Conservation (phyloP, 345 rosid genomes). For the Ceriops zippeliana region DNA sequence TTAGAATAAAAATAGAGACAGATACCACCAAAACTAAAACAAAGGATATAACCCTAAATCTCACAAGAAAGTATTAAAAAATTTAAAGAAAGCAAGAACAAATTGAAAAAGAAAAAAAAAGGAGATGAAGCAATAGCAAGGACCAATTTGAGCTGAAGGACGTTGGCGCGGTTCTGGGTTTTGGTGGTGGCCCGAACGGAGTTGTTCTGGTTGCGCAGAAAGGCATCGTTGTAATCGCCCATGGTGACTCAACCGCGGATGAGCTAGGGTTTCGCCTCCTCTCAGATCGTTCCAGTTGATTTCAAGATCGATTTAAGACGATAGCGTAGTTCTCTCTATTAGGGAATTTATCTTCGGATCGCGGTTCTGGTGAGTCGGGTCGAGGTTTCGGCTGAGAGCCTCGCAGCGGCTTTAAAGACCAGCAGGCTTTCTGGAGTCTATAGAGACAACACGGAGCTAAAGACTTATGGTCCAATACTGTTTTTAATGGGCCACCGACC, state of each 20-base stretch:
- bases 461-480: too few relatives aligned
- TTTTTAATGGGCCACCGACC: too few relatives aligned
- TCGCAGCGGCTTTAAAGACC: too few relatives aligned
- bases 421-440: too few relatives aligned
- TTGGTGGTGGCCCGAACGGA: slow-evolving; percentile 80
- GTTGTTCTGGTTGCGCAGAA: slow-evolving; percentile 83
- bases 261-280: slow-evolving; percentile 28
- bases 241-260: slow-evolving; percentile 31
- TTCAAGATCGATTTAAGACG: neutral
- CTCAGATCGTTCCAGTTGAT: neutral
- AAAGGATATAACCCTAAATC: too few relatives aligned
- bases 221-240: slow-evolving; percentile 77
- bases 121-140: neutral
- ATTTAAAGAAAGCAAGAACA: neutral
- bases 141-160: slow-evolving; percentile 96
- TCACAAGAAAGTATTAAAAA: too few relatives aligned
- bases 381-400: neutral
- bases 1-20: too few relatives aligned
- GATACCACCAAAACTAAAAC: too few relatives aligned
- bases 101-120: slow-evolving; percentile 1
- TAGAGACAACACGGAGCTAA: too few relatives aligned
- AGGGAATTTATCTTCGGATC: neutral
- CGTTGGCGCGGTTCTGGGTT: slow-evolving; percentile 85
- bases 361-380: neutral
- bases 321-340: neutral